Base-by-base conservation (phyloP, 495 filamentous ascomycete species). In the Penicillium steckii region DNA sequence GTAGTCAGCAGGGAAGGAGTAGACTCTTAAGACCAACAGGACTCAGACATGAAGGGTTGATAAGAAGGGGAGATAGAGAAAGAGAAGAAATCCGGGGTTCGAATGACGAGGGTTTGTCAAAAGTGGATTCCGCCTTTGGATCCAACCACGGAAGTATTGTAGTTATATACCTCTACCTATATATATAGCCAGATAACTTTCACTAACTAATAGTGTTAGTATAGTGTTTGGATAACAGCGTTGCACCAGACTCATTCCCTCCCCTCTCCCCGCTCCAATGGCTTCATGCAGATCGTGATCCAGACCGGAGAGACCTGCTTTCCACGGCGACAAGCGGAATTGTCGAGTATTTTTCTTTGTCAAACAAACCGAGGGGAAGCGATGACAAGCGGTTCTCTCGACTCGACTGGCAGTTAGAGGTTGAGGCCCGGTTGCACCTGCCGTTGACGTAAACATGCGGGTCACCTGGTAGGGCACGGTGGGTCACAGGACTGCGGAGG, bases 81-180 rank as follows among this genome's bases (percentile, higher is more conserved):
- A 8, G 22, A 62, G 63, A 22, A 55, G 59, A 43, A 66, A 63
- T 56, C 74, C 73, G 69, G 65, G 64, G 59, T 35, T 55, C 21
- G 47, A 49, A 56, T 48, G n/a, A 47, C 44, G 48, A 53, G 51
- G 48, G 45, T 10, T 8, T 41, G 21, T 22, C 25, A 33, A 32
- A 43, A 50, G 37, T 23, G 42, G 42, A 44, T 30, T 26, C 22
- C 17, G 37, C 17, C 21, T 21, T 25, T 24, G 32, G 32, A 10
- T 10, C 32, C 32, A 35, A 29, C 27, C 27, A 29, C n/a, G 27
- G 27, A 49, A 44, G 13, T 4, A 47, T n/a, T n/a, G n/a, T 24
- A 37, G 29, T 44, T 49, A 49, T 44, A 44, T 44, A 29, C 33
- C 23, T 44, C 26, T 10, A 24, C n/a, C n/a, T n/a, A n/a, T n/a